A percentile compares a stretch with the other conserved stretches of the same genome.
Evolutionary conservation across 768 basidiomycete species (phyloP).

Genomic region (Tulasnella sp.): DNA sequence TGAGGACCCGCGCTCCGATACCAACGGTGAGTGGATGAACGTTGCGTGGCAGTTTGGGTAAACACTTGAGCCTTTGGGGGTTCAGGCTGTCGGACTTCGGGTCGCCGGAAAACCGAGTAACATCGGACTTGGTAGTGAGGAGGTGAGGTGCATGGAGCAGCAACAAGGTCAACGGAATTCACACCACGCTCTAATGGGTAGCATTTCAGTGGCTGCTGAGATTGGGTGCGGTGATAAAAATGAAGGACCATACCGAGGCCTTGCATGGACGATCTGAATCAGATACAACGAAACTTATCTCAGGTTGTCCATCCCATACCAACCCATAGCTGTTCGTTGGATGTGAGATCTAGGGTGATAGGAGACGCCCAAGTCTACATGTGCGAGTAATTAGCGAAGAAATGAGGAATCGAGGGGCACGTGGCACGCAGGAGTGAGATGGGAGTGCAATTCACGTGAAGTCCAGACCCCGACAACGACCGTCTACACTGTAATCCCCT

Average conservation of each 20-base stretch:
- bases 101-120: not conserved
- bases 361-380: not conserved
- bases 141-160: not conserved
- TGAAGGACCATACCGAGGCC: not conserved
- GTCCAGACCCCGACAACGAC: not conserved
- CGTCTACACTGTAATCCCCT: constrained; percentile 1
- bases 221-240: not conserved
- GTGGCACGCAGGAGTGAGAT: not conserved
- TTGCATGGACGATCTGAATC: not conserved
- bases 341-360: not conserved
- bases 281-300: not conserved
- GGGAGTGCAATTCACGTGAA: constrained; percentile 17
- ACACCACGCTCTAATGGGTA: not conserved
- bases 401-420: not conserved
- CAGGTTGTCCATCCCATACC: too few species aligned
- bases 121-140: not conserved
- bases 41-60: not conserved
- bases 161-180: not conserved
- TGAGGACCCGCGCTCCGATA: not conserved
- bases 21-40: not conserved
- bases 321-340: too few species aligned
- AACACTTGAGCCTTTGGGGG: constrained; percentile 10
- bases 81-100: constrained; percentile 9
- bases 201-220: not conserved
- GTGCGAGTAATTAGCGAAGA: not conserved